Conservation (phyloP, 2,329 filamentous ascomycete species). For the Aaosphaeria pasadenensis region DNA sequence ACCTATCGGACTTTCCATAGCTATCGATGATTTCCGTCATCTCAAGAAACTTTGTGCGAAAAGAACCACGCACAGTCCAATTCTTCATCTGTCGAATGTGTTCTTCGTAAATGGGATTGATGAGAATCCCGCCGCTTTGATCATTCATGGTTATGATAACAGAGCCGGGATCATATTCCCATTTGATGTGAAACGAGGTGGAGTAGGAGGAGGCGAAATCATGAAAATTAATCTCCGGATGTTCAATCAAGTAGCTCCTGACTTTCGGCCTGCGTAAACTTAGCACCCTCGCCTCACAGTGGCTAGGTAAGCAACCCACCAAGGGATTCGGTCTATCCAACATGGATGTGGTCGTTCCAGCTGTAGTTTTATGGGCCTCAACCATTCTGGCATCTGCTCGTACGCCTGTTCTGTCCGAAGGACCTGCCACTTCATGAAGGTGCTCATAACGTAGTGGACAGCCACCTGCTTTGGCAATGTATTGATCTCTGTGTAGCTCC, state of each 20-base stretch:
- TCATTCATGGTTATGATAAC: conserved; percentile 13
- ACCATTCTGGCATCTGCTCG: conserved; percentile 20
- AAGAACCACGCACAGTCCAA: conserved; percentile 15
- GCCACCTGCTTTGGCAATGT: conserved; percentile 21
- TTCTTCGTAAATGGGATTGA: conserved; percentile 23
- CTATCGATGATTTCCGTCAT: conserved; percentile 16
- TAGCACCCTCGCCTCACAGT: neutral
- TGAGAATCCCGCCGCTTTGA: conserved; percentile 9
- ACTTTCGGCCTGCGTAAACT: conserved; percentile 13
- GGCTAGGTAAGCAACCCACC: conserved; percentile 3
- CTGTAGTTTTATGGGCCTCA: conserved; percentile 15
- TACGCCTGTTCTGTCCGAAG: conserved; percentile 13
- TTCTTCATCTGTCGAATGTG: conserved; percentile 21
- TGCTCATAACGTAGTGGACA: conserved; percentile 21
- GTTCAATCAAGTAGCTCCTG: conserved; percentile 15
- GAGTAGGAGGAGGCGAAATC: conserved; percentile 19
- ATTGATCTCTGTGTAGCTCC: conserved; percentile 16
- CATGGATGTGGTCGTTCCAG: conserved; percentile 14
- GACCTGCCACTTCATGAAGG: conserved; percentile 21
- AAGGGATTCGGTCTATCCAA: conserved; percentile 23
- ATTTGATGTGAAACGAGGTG: conserved; percentile 14
- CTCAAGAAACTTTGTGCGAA: conserved; percentile 17
- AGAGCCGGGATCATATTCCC: conserved; percentile 18
- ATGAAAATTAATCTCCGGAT: conserved; percentile 18
- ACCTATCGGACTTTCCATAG: conserved; percentile 6